Evolutionary conservation across 2,329 filamentous ascomycete genomes (phyloP), one percentile per base, ranked within the genome.

Genomic region (Sporothrix curviconia): DNA sequence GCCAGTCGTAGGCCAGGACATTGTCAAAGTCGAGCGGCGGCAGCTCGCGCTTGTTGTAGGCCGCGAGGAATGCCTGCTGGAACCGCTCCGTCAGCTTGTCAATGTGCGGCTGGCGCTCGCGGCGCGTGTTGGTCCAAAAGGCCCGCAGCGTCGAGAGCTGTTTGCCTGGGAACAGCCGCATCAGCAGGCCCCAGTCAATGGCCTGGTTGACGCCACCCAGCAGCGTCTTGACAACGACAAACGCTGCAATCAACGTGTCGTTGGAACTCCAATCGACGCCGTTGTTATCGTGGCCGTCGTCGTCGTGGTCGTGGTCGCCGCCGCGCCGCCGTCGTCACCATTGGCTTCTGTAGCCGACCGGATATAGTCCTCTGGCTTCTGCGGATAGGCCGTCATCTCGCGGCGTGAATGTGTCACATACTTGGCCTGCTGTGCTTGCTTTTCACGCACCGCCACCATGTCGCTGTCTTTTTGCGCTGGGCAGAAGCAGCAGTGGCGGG

Each of bases 1-100:
- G 71, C 87, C 89, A 91, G 65, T 92, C 85, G 59, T 89, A 90
- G 1, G 78, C 76, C 39, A 79, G 68, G 0, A 84, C 76, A 46
- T 86, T 72, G 52, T 87, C 77, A 62, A 81, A 88, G 66, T 90
- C 75, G 19, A 92, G 74, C 2, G 75, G 68, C 1, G 83, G 78
- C 1, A 92, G 63, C 60, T 85, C 77, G 8, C 79, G 78, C 1
- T 74, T 76, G 62, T 84, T 80, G 62, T 90, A 90, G 0, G 87
- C 87, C 47, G 76, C 70, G 6, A 90, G 71, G 63, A 89, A 89
- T 7, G 75, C 76, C 15, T 80, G 74, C 64, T 87, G 84, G 61
- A 92, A 89, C 49, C 82, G 79, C 6, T 77, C 72, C 5, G 81
- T 83, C 44, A 87, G 66, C 40, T 78, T 78, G 4, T 80, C 73